Conservation (phyloP, 192 early-diverging fungal genomes). For the Entophlyctis helioformis region DNA sequence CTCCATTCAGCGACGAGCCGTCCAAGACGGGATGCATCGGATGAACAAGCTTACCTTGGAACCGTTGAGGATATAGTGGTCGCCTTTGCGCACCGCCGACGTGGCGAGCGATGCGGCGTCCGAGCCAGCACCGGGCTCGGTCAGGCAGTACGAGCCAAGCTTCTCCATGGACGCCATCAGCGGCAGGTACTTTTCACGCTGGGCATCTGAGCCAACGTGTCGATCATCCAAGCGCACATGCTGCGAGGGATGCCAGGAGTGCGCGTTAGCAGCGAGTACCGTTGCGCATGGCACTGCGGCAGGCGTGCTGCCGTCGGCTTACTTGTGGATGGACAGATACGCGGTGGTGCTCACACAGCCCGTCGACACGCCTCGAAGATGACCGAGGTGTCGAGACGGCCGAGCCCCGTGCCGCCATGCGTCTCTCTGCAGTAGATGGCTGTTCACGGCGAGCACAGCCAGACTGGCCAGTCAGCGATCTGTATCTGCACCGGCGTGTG, state of each 20-base stretch:
- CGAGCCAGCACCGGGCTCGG: conserved; percentile 36
- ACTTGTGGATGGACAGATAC: conserved; percentile 48
- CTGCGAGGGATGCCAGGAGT: too few species aligned
- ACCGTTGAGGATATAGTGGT: conserved; percentile 27
- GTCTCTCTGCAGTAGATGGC: conserved; percentile 24
- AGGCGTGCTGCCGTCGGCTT: too few species aligned
- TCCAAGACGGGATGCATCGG: too few species aligned
- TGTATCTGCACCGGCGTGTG: too few species aligned
- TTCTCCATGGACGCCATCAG: conserved; percentile 1
- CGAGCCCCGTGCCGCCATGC: conserved; percentile 37
- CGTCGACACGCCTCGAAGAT: conserved; percentile 44
- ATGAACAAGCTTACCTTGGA: too few species aligned
- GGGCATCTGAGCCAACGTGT: conserved; percentile 28
- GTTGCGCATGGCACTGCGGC: too few species aligned
- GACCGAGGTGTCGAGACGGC: conserved; percentile 33
- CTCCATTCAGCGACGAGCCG: too few species aligned
- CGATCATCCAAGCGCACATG: conserved; percentile 49
- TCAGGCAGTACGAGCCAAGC: conserved; percentile 31
- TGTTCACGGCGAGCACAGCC: too few species aligned
- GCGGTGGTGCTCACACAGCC: conserved; percentile 42
- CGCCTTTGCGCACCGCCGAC: conserved; percentile 23
- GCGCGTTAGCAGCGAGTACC: too few species aligned
- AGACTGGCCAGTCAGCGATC: too few species aligned
- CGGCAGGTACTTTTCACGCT: conserved; percentile 32
- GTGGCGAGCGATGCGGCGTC: conserved; percentile 56